Evolutionary conservation across 805 yeast species (phyloP), one percentile per base, ranked within the genome.

Genomic region (Barnettozyma wickerhamii): DNA sequence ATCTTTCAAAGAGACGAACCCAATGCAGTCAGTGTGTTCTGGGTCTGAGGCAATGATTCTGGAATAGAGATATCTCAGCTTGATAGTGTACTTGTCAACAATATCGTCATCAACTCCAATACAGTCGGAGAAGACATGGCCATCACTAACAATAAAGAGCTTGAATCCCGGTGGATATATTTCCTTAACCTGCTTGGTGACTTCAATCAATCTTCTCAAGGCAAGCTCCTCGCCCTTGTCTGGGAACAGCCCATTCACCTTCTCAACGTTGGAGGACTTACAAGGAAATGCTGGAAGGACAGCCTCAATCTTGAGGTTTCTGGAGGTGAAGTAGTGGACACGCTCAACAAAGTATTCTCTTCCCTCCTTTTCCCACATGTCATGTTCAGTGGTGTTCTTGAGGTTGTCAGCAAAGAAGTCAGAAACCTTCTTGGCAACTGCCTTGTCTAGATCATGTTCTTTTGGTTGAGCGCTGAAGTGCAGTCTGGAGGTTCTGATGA

Each of bases 281-380:
- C 83, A 77, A 9, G 84, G 84, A 46, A 78, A 78, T 0, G 84
- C 84, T 6, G 84, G 84, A 37, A 78, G 60, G 7, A 77, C 79
- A 12, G 78, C 74, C 55, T 77, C 79, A 45, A 78, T 66, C 30
- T 66, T 68, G 23, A 68, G 40, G 46, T 64, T 60, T 52, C 77
- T 65, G 30, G 70, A 64, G 19, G 79, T 75, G 52, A 74, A 78
- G 52, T 69, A 75, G 21, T 63, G 60, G 5, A 71, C 68, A 39
- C 63, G 65, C 20, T 62, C 57, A 9, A 65, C 53, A 47, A 77
- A 78, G 32, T 62, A 60, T 0, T 53, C 65, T 34, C 66, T 59
- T 2, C 81, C 81, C 7, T 65, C 66, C 7, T 50, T 46, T 10
- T 62, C 63, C 83, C 83, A 77, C 51, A 69, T 58, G 51, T 78